Evolutionary conservation across 768 basidiomycete genomes (phyloP).

Genomic region (Termitomyces titanicus): DNA sequence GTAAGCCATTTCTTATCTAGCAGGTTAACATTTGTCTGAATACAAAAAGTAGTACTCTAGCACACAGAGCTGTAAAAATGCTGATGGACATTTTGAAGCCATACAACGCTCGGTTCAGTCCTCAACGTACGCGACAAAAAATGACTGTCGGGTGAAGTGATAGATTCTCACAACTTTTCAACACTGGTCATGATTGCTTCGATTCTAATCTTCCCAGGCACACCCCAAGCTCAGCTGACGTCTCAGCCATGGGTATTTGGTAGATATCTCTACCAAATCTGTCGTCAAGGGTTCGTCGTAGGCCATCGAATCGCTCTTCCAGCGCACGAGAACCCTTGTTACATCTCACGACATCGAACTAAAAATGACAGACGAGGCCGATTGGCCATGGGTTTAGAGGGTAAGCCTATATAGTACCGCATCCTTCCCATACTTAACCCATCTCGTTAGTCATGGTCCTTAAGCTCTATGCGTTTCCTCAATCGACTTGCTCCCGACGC

Average conservation of each 20-base stretch:
- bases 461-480: conserved; percentile 28
- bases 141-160: too few species aligned
- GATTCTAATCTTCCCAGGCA: not conserved
- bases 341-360: not conserved
- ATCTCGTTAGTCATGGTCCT: conserved; percentile 25
- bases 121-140: too few species aligned
- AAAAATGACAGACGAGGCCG: too few species aligned
- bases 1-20: not conserved
- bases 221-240: not conserved
- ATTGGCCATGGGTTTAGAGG: not conserved
- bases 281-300: not conserved
- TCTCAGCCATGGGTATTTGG: not conserved
- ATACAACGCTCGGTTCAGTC: not conserved
- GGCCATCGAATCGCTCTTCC: too few species aligned
- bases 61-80: not conserved
- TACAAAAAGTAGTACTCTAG: not conserved
- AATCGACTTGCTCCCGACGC: conserved; percentile 41
- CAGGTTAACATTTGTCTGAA: not conserved
- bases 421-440: too few species aligned
- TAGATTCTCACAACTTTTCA: not conserved
- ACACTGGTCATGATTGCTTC: not conserved
- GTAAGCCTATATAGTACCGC: not conserved
- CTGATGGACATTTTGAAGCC: not conserved
- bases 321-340: too few species aligned
- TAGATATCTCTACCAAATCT: not conserved